A percentile compares a stretch with the other conserved stretches of the same genome.
These are phyloP conservation scores for Aquanectria penicillioides DNA, from an alignment of 2,329 filamentous ascomycete genomes.

Conservation along the genomic window DNA sequence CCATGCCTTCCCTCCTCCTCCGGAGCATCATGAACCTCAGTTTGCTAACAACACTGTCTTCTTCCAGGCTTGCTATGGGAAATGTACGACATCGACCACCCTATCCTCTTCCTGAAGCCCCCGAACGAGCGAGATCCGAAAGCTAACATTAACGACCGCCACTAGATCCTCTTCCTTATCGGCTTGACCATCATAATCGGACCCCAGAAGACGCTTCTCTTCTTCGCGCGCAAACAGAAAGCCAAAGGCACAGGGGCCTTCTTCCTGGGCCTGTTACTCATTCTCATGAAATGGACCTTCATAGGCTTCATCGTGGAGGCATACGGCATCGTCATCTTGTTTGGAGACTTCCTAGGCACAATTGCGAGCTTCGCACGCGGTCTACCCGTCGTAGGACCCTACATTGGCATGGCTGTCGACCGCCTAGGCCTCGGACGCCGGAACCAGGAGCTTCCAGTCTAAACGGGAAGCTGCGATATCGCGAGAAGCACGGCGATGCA, in stretches of 20 bases:
- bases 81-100: conserved; percentile 69
- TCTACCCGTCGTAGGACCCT: conserved; percentile 86
- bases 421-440: conserved; percentile 74
- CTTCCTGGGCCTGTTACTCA: conserved; percentile 82
- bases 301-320: conserved; percentile 90
- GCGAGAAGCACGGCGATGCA: neutral
- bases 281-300: conserved; percentile 89
- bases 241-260: conserved; percentile 92
- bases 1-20: neutral
- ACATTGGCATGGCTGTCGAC: conserved; percentile 80
- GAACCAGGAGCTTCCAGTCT: conserved; percentile 83
- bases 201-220: conserved; percentile 86
- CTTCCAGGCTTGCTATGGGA: conserved; percentile 91
- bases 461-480: conserved; percentile 41
- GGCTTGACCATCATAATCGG: conserved; percentile 97
- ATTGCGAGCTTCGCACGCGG: conserved; percentile 89
- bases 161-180: conserved; percentile 94
- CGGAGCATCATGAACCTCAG: conserved; percentile 68
- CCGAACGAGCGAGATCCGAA: conserved; percentile 27
- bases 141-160: conserved; percentile 23
- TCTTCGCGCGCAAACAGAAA: conserved; percentile 95
- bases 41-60: conserved; percentile 85
- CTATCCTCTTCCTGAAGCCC: conserved; percentile 10
- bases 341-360: conserved; percentile 95
- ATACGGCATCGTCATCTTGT: conserved; percentile 92